Conservation (phyloP, 495 filamentous ascomycete species). For the Daldinia bambusicola region DNA sequence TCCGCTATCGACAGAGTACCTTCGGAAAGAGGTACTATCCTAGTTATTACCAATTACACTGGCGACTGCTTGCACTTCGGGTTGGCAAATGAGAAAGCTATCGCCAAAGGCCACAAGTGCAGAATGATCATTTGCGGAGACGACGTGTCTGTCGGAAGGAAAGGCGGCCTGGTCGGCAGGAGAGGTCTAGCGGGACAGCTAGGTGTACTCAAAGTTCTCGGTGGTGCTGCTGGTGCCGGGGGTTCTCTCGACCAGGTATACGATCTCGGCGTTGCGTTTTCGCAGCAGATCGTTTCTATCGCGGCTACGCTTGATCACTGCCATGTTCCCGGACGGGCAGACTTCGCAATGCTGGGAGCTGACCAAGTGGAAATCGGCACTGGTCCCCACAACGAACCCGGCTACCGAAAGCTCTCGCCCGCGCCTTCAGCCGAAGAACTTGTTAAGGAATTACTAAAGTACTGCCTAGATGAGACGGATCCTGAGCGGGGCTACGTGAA, state of each 20-base stretch:
- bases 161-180: constrained; percentile 64
- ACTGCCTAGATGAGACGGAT: constrained; percentile 66
- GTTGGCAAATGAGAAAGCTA: constrained; percentile 69
- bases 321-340: constrained; percentile 68
- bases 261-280: constrained; percentile 64
- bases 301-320: constrained; percentile 70
- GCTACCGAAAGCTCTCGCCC: constrained; percentile 65
- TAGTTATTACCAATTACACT: constrained; percentile 75
- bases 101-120: constrained; percentile 63
- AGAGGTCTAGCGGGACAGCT: constrained; percentile 67
- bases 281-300: constrained; percentile 66
- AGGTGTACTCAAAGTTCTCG: constrained; percentile 59
- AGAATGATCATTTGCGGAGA: constrained; percentile 69
- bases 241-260: constrained; percentile 65
- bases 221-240: constrained; percentile 59
- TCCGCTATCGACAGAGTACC: constrained; percentile 66
- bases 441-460: constrained; percentile 63
- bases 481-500: constrained; percentile 67
- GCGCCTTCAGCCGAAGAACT: constrained; percentile 64
- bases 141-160: constrained; percentile 69
- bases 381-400: constrained; percentile 72
- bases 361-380: constrained; percentile 67
- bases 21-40: constrained; percentile 65
- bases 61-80: constrained; percentile 74
- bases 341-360: constrained; percentile 60